Base-by-base conservation (phyloP, 2,329 filamentous ascomycete species). In the Tolypocladium endophyticum region DNA sequence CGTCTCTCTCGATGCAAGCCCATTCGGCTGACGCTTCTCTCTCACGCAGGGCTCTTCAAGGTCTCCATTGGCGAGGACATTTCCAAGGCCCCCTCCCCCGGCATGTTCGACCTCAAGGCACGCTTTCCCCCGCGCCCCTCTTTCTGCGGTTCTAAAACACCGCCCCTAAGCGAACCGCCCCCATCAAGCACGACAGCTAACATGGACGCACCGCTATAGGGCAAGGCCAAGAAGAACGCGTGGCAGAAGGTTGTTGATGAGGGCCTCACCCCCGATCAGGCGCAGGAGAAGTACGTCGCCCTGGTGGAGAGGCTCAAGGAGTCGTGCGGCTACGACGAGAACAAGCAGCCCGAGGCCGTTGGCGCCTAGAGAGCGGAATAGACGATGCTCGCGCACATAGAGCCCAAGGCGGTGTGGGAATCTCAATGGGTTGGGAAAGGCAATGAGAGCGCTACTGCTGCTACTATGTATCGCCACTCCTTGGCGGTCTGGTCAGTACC, bases 181-280 rank as follows among this genome's bases (percentile, higher is more conserved):
- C 33, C 36, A 30, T 38, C 36, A 16, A 25, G 23, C n/a, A 4
- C 14, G 35, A 35, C n/a, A 25, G 12, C 38, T 20, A 28, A 18
- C n/a, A 25, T 18, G 28, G 33, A 38, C 18, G 30, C n/a, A 18
- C 2, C 7, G 12, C 28, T 35, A 2, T 57, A 65, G 89, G 85
- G 79, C 76, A 95, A 94, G 79, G 85, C 85, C 69, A 96, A 95
- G 82, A 84, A 87, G 77, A 82, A 80, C 68, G 85, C 87, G 59
- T 96, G 91, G 91, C 77, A 90, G 76, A 81, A 86, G 70, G 69
- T 86, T 63, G 82, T 84, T 69, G 83, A 92, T 62, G 81, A 86
- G 61, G 83, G 81, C 57, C 71, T 85, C 65, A 83, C 81, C 62
- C 70, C 82, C 62, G 81, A 87, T 64, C 74, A 86, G 64, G 92